A percentile compares a stretch with the other conserved stretches of the same genome.
phyloP scores from a whole-genome alignment of 139 green algal genomes.

The Ettlia oleoabundans region DNA sequence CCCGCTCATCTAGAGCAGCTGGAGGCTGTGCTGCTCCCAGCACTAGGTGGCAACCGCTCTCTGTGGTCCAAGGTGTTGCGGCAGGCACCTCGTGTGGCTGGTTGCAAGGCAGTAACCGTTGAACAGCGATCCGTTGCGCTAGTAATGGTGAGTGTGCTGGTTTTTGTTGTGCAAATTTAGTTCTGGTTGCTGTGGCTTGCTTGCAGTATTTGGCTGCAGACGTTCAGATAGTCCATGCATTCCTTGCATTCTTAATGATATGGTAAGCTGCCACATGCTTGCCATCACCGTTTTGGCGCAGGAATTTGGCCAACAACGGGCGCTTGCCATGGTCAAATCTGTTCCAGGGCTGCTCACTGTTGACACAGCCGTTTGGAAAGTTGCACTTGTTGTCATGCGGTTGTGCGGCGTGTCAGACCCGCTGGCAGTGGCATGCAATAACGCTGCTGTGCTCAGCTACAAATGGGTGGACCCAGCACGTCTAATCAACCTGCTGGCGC shows the following conservation, averaged over 20 bases:
- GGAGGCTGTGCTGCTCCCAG: background rate
- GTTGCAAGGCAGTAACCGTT: no score
- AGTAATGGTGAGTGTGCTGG: no score
- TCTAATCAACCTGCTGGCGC: constrained; percentile 1
- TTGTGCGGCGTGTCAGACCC: background rate
- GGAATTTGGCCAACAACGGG: background rate
- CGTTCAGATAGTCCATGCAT: no score
- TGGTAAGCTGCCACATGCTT: no score
- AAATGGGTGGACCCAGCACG: background rate
- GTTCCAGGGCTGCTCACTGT: background rate
- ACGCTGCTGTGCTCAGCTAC: background rate
- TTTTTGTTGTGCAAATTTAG: no score
- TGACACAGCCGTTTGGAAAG: background rate
- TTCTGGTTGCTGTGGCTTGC: no score
- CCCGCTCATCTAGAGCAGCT: background rate
- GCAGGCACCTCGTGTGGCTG: no score
- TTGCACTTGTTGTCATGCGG: background rate
- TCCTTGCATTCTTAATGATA: no score
- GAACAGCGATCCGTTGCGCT: no score
- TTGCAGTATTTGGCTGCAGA: no score
- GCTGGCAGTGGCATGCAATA: background rate
- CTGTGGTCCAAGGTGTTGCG: background rate
- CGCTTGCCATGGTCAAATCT: background rate
- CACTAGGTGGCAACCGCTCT: background rate
- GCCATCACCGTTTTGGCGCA: no score